Evolutionary conservation across 139 green algal genomes (phyloP).

Genomic region (Tetradesmus obliquus): DNA sequence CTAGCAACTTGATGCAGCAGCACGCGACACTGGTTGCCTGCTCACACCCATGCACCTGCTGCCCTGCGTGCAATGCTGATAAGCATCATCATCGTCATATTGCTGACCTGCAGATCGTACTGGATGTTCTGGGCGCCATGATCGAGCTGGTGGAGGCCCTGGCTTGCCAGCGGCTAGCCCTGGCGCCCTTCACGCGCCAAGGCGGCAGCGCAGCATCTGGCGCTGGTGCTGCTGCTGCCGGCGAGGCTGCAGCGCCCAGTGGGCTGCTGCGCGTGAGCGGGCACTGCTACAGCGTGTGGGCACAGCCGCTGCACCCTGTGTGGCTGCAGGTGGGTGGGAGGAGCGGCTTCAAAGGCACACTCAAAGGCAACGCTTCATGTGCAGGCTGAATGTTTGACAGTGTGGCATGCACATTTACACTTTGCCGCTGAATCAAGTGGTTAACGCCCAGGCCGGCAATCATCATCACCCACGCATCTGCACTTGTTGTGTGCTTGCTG

Average conservation of each 20-base stretch:
- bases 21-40: no score
- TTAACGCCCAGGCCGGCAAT: not conserved
- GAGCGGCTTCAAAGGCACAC: not conserved
- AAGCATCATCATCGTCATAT: no score
- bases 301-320: constrained; percentile 9
- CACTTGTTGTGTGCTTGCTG: not conserved
- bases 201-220: not conserved
- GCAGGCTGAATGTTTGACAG: not conserved
- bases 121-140: constrained; percentile 34
- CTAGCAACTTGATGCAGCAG: no score
- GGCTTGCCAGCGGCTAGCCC: constrained; percentile 15
- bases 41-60: no score
- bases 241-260: not conserved
- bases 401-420: not conserved
- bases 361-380: not conserved
- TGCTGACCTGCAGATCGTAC: constrained; percentile 9
- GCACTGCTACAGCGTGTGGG: constrained; percentile 33
- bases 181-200: constrained; percentile 18
- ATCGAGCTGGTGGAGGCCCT: constrained; percentile 28
- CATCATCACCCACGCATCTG: not conserved
- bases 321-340: constrained; percentile 14
- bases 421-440: not conserved
- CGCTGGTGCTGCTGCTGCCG: not conserved
- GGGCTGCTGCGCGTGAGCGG: constrained; percentile 10
- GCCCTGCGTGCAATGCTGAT: not conserved